A percentile compares a stretch with the other conserved stretches of the same genome.
Conservation (phyloP, 2,329 filamentous ascomycete species). For the Sporothrix variecibatus region DNA sequence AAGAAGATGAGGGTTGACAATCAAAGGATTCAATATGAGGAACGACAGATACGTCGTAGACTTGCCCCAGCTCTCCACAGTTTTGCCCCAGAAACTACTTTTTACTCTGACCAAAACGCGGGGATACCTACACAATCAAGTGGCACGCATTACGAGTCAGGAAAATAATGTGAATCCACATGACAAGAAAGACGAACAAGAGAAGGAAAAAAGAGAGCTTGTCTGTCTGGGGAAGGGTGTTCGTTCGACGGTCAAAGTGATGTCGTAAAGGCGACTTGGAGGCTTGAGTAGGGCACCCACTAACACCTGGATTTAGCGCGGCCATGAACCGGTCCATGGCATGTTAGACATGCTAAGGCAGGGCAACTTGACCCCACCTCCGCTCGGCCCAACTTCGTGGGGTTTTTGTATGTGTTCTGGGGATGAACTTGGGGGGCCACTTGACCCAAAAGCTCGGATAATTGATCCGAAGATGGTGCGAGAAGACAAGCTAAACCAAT, state of each 20-base stretch:
- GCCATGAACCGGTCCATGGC: neutral
- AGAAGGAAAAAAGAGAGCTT: neutral
- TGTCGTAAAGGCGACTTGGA: neutral
- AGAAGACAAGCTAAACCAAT: neutral
- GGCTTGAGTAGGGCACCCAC: neutral
- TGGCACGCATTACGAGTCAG: neutral
- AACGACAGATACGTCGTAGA: neutral
- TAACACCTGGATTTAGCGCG: neutral
- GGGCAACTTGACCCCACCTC: neutral
- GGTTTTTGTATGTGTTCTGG: neutral
- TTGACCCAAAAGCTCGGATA: neutral
- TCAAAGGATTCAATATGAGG: too few species aligned
- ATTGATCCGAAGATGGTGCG: conserved; percentile 13
- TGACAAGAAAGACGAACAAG: neutral
- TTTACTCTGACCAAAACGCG: neutral
- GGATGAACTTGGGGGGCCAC: neutral
- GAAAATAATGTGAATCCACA: neutral
- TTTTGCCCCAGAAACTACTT: neutral
- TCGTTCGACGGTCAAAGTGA: neutral
- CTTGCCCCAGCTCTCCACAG: neutral
- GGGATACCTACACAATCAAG: neutral
- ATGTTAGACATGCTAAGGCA: neutral
- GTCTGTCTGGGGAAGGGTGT: neutral
- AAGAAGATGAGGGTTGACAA: neutral
- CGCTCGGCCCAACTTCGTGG: conserved; percentile 4